phyloP scores from a whole-genome alignment of 306 rosid genomes.

The Prunus salicina region DNA sequence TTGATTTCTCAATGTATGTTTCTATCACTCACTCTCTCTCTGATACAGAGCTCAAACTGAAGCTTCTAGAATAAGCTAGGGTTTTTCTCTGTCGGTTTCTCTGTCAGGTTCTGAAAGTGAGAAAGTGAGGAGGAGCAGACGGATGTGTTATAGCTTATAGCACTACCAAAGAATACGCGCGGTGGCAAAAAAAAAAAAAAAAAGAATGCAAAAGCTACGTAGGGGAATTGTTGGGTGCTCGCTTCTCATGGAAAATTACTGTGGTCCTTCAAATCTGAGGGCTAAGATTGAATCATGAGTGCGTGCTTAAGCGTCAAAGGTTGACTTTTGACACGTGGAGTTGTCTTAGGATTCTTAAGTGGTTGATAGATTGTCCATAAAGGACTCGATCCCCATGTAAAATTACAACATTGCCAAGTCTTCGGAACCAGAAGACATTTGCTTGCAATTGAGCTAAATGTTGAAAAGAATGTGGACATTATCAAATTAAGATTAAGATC shows the following conservation, averaged over 20 bases:
- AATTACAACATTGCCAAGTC: too few species aligned
- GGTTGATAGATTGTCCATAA: not conserved
- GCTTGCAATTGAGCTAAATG: not conserved
- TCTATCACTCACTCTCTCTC: not conserved
- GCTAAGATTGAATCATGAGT: not conserved
- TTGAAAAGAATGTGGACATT: not conserved
- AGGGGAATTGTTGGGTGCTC: not conserved
- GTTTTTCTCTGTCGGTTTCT: not conserved
- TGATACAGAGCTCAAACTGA: constrained; percentile 2
- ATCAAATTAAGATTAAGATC: not conserved
- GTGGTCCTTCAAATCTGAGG: not conserved
- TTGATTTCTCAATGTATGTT: constrained; percentile 13
- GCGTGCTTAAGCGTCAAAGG: not conserved
- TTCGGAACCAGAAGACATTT: not conserved
- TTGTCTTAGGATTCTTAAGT: not conserved
- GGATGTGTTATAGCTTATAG: not conserved
- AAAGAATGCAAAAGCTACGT: not conserved
- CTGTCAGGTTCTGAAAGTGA: not conserved
- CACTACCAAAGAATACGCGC: not conserved
- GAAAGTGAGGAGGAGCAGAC: not conserved
- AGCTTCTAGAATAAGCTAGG: constrained; percentile 13
- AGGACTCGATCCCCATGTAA: not conserved
- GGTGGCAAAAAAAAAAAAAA: not conserved
- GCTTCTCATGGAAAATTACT: not conserved
- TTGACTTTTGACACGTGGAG: not conserved